phyloP scores from a whole-genome alignment of 1,284 basidiomycete genomes.

The Ganoderma multipileum region DNA sequence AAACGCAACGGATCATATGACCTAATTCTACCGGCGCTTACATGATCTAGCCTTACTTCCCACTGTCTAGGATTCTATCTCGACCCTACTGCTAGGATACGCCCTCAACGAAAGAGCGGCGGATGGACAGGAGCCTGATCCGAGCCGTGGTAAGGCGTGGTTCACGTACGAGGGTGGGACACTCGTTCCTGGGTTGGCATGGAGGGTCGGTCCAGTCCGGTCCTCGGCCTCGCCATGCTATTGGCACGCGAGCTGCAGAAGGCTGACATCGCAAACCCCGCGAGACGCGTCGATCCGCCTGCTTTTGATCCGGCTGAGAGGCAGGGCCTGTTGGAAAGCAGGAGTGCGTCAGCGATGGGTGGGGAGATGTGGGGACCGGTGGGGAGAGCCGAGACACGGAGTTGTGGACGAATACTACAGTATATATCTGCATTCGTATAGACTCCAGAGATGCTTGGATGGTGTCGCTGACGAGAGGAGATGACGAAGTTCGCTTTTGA shows the following conservation, averaged over 20 bases:
- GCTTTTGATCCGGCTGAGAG: neutral
- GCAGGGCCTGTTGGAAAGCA: neutral
- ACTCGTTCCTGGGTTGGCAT: constrained; percentile 3
- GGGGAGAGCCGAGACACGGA: neutral
- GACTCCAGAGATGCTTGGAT: neutral
- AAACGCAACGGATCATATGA: too few relatives aligned
- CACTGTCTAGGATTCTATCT: too few relatives aligned
- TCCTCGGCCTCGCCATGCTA: neutral
- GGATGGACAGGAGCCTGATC: neutral
- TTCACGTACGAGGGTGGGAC: neutral
- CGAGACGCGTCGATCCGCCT: constrained; percentile 2
- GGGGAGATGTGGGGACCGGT: too few relatives aligned
- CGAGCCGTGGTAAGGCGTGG: too few relatives aligned
- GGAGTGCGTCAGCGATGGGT: neutral
- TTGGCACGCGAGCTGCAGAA: constrained; percentile 2
- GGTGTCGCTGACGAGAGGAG: neutral
- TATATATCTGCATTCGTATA: neutral
- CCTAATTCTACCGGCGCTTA: too few relatives aligned
- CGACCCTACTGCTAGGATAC: too few relatives aligned
- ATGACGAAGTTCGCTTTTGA: neutral
- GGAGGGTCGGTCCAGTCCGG: neutral
- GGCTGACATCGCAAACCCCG: neutral
- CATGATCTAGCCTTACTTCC: too few relatives aligned
- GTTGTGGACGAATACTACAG: neutral
- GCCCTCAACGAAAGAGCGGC: too few relatives aligned